Evolutionary conservation across 139 green algal genomes (phyloP).

Genomic region (Coelastrella sp.): DNA sequence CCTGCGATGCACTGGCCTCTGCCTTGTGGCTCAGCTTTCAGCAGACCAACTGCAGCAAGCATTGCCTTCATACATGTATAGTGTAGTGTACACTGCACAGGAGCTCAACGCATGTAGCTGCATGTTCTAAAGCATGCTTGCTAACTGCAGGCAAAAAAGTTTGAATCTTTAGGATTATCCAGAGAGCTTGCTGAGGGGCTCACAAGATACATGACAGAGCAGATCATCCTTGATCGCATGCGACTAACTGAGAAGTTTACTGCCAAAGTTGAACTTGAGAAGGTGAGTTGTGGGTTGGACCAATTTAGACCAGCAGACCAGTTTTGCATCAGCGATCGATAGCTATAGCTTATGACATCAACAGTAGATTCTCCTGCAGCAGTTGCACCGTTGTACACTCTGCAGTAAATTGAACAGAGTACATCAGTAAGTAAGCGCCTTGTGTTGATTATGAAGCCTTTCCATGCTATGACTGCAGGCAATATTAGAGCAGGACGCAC

Average conservation of each 20-base stretch:
- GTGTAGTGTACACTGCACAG: too few relatives aligned
- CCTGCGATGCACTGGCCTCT: not conserved
- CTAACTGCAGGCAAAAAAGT: conserved; percentile 51
- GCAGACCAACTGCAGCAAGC: not conserved
- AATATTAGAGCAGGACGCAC: conserved; percentile 77
- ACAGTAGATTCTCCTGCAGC: not conserved
- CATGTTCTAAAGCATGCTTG: too few relatives aligned
- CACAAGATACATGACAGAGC: conserved; percentile 73
- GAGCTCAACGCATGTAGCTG: too few relatives aligned
- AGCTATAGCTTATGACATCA: too few relatives aligned
- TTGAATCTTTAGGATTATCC: conserved; percentile 64
- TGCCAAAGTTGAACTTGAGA: conserved; percentile 76
- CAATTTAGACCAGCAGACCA: not conserved
- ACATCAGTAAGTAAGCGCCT: too few relatives aligned
- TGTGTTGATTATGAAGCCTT: too few relatives aligned
- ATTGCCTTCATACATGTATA: not conserved
- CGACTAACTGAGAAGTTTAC: conserved; percentile 81
- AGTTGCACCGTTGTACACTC: not conserved
- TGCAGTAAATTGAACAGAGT: too few relatives aligned
- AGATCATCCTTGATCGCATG: conserved; percentile 77
- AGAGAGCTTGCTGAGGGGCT: conserved; percentile 76
- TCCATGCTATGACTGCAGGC: conserved; percentile 57
- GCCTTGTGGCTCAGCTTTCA: not conserved
- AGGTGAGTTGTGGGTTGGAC: conserved; percentile 53
- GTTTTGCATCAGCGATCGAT: too few relatives aligned